Conservation (phyloP, 2,329 filamentous ascomycete species). For the Aspergillus sp. region DNA sequence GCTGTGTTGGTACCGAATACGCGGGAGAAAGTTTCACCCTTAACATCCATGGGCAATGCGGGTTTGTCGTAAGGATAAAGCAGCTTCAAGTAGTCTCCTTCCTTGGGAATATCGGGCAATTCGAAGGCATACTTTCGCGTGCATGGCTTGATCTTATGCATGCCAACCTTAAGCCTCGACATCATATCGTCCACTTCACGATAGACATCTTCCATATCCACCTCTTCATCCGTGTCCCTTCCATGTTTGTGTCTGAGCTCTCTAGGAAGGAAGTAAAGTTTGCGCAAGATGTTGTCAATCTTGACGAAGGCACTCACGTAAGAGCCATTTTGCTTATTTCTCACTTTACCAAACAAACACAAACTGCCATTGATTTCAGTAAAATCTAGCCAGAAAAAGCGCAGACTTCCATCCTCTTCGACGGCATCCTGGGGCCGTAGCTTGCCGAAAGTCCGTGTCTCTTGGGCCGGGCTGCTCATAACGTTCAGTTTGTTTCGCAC, state of each 20-base stretch:
- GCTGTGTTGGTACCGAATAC: conserved; percentile 92
- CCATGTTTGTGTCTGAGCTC: conserved; percentile 56
- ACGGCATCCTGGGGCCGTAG: conserved; percentile 77
- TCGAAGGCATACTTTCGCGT: conserved; percentile 95
- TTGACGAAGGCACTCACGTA: conserved; percentile 95
- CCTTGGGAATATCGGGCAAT: conserved; percentile 76
- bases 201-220: conserved; percentile 86
- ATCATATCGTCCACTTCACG: conserved; percentile 83
- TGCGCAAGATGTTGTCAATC: conserved; percentile 87
- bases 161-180: conserved; percentile 76
- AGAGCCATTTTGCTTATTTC: conserved; percentile 73
- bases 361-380: conserved; percentile 86
- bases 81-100: conserved; percentile 90
- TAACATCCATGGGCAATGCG: conserved; percentile 62
- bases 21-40: conserved; percentile 86
- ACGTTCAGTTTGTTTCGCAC: conserved; percentile 84
- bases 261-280: conserved; percentile 87
- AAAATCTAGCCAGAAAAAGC: conserved; percentile 97
- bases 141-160: conserved; percentile 91
- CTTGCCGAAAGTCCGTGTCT: conserved; percentile 66
- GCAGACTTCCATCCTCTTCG: conserved; percentile 87
- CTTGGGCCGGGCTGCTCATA: conserved; percentile 65
- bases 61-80: conserved; percentile 89
- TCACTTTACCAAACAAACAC: conserved; percentile 92
- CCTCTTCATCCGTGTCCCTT: conserved; percentile 67